phyloP scores from a whole-genome alignment of 148 eudicot species.

The Diospyros kaki region DNA sequence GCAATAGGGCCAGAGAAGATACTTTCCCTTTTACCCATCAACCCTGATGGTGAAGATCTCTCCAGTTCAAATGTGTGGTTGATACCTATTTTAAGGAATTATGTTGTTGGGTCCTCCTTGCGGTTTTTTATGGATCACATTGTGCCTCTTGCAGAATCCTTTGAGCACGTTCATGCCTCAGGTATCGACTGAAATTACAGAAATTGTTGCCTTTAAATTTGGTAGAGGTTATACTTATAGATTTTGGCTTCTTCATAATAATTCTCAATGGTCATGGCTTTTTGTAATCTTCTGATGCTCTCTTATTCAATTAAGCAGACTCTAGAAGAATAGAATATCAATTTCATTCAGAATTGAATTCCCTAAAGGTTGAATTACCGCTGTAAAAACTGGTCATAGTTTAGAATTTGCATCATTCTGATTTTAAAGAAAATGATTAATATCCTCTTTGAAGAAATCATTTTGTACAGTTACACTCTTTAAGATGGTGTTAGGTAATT shows the following conservation, averaged over 20 bases:
- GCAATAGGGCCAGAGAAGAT: slow-evolving; percentile 81
- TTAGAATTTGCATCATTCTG: not conserved
- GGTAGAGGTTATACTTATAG: not conserved
- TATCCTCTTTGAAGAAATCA: not conserved
- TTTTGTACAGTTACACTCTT: not conserved
- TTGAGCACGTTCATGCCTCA: slow-evolving; percentile 49
- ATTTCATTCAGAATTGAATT: not conserved
- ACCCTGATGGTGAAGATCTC: slow-evolving; percentile 36
- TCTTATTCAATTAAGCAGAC: not conserved
- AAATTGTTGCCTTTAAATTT: not conserved
- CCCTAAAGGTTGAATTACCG: not conserved
- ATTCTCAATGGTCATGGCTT: not conserved
- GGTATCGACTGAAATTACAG: slow-evolving; percentile 34
- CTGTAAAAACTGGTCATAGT: not conserved
- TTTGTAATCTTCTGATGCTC: not conserved
- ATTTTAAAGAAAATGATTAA: not conserved
- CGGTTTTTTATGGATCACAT: slow-evolving; percentile 67
- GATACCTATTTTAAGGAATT: slow-evolving; percentile 61
- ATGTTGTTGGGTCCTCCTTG: slow-evolving; percentile 60
- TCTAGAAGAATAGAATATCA: not conserved
- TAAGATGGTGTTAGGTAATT: not conserved
- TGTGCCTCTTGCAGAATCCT: slow-evolving; percentile 69
- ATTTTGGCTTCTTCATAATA: not conserved
- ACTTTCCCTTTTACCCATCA: slow-evolving; percentile 58
- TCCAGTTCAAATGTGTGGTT: slow-evolving; percentile 79